These are phyloP conservation scores for Porphyrellus cyaneotinctus DNA, from an alignment of 768 basidiomycete species.

Conservation along the genomic window DNA sequence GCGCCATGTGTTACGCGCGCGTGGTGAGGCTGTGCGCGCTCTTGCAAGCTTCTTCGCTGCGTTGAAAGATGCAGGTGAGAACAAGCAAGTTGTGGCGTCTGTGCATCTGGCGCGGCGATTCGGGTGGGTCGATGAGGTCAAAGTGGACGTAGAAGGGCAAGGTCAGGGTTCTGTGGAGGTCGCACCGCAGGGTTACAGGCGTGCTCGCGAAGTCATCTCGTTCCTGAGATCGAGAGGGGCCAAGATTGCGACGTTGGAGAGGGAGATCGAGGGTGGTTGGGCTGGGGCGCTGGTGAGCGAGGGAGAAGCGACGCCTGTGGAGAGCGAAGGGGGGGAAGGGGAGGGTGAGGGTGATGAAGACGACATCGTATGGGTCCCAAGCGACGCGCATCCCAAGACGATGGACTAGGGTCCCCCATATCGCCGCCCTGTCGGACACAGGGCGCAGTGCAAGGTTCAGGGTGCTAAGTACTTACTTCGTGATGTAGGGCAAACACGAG, in stretches of 20 bases:
- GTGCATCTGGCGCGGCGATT: constrained; percentile 46
- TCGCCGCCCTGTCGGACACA: constrained; percentile 2
- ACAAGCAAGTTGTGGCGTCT: constrained; percentile 45
- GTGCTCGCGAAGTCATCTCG: constrained; percentile 64
- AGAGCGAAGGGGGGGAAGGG: constrained; percentile 20
- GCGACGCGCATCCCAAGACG: constrained; percentile 10
- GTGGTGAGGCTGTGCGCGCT: constrained; percentile 76
- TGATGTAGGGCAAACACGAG: constrained; percentile 10
- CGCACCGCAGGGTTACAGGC: constrained; percentile 50
- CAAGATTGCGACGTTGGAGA: constrained; percentile 51
- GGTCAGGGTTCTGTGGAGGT: constrained; percentile 25
- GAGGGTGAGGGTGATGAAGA: constrained; percentile 28
- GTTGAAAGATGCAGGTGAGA: constrained; percentile 46
- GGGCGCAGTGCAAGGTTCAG: constrained; percentile 10
- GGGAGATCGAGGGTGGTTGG: constrained; percentile 62
- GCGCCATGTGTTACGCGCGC: constrained; percentile 82
- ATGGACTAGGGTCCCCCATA: constrained; percentile 12
- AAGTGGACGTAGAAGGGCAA: constrained; percentile 13
- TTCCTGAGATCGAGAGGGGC: constrained; percentile 73
- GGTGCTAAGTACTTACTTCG: constrained; percentile 14
- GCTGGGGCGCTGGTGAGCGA: constrained; percentile 59
- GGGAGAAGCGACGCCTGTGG: constrained; percentile 25
- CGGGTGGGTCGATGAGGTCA: constrained; percentile 38
- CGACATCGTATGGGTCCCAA: constrained; percentile 32
- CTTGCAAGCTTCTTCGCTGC: constrained; percentile 70